Evolutionary conservation across 306 rosid genomes (phyloP).

Genomic region (Sechiopsis laciniata): DNA sequence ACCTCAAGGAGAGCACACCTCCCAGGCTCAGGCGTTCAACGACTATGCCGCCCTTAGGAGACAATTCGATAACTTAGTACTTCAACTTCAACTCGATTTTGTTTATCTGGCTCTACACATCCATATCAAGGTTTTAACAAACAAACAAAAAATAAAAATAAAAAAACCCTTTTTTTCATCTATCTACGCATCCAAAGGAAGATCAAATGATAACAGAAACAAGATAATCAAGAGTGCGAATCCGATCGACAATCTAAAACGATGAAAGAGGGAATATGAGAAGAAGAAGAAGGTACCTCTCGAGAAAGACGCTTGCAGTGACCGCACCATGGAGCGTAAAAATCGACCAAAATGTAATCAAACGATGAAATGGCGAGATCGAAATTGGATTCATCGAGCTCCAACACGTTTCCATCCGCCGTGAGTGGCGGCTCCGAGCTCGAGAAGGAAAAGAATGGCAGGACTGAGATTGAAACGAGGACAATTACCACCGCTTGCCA

Average conservation of each 20-base stretch:
- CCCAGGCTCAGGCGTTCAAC: no score
- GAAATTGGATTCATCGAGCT: slow-evolving; percentile 78
- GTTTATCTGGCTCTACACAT: neutral
- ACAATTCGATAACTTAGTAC: neutral
- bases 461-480: slow-evolving; percentile 11
- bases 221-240: neutral
- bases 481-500: neutral
- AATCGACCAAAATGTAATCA: slow-evolving; percentile 74
- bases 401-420: slow-evolving; percentile 73
- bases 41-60: no score
- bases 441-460: slow-evolving; percentile 18
- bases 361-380: slow-evolving; percentile 71
- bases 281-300: slow-evolving; percentile 42
- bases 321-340: slow-evolving; percentile 97
- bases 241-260: neutral
- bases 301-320: slow-evolving; percentile 99
- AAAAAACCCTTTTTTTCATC: neutral
- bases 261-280: neutral
- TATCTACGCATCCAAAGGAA: neutral
- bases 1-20: no score
- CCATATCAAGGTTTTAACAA: neutral
- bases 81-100: neutral
- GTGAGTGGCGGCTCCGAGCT: slow-evolving; percentile 11
- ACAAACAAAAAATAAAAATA: no score
- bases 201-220: neutral